These are phyloP conservation scores for Musa schizocarpa DNA, from an alignment of 176 grass and related monocot species.

Conservation along the genomic window DNA sequence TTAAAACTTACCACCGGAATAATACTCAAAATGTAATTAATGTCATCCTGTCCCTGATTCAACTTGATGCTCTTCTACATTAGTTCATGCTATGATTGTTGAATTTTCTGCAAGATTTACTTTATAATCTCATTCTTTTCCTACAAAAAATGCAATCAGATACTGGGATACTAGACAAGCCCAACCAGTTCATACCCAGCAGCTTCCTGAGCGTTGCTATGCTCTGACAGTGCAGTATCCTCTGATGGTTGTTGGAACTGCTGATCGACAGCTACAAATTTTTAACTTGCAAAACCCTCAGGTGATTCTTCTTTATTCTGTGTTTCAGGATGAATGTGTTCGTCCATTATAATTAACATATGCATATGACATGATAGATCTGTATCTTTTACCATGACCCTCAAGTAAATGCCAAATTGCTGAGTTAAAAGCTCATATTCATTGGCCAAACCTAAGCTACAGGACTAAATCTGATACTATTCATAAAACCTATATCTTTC, in stretches of 20 bases:
- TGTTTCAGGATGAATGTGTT: background rate
- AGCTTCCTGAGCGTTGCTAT: slow-evolving; percentile 73
- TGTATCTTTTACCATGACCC: background rate
- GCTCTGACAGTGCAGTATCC: slow-evolving; percentile 81
- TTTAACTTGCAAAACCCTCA: slow-evolving; percentile 95
- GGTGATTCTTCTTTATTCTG: slow-evolving; percentile 27
- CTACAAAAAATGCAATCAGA: slow-evolving; percentile 17
- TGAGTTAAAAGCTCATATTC: too few relatives aligned
- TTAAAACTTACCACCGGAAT: too few relatives aligned
- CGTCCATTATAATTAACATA: background rate
- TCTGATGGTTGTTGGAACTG: slow-evolving; percentile 93
- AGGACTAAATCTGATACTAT: too few relatives aligned
- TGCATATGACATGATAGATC: background rate
- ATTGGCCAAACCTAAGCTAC: too few relatives aligned
- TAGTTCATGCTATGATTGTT: background rate
- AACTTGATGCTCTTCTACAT: background rate
- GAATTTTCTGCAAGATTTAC: background rate
- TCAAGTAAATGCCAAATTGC: background rate
- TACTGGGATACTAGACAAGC: slow-evolving; percentile 92
- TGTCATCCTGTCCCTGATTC: background rate
- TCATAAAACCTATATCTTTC: too few relatives aligned
- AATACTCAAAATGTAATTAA: too few relatives aligned
- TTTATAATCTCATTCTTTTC: background rate
- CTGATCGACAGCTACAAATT: slow-evolving; percentile 73
- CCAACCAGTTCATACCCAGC: slow-evolving; percentile 80